Evolutionary conservation across 225 moss, liverwort and hornwort genomes (phyloP).

Genomic region (Anthoceros angustus): DNA sequence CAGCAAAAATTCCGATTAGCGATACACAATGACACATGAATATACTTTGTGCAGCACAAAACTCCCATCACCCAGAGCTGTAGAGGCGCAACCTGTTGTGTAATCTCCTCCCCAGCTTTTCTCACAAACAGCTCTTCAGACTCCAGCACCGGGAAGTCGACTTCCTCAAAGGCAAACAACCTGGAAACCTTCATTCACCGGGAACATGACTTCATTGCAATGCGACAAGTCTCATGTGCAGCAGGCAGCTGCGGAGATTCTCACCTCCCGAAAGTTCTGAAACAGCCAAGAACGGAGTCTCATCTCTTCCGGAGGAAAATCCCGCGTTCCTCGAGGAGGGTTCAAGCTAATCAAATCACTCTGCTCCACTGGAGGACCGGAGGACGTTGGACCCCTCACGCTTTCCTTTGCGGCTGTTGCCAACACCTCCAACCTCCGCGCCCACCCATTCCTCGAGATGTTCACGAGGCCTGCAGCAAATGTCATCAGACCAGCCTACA

Average conservation of each 20-base stretch:
- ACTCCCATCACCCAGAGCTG: not conserved
- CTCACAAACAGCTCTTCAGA: conserved; percentile 89
- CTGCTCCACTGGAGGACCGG: conserved; percentile 18
- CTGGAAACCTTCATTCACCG: conserved; percentile 56
- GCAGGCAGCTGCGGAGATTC: conserved; percentile 3
- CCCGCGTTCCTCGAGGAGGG: conserved; percentile 78
- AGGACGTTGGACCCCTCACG: conserved; percentile 19
- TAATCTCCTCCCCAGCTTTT: conserved; percentile 96
- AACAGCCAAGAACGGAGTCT: conserved; percentile 83
- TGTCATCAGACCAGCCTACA: not conserved
- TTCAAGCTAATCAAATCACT: conserved; percentile 39
- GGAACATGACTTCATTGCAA: not conserved
- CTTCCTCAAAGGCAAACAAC: conserved; percentile 80
- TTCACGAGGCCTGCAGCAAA: not conserved
- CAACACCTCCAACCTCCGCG: not conserved
- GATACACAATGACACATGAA: conserved; percentile 5
- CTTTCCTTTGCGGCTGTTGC: conserved; percentile 21
- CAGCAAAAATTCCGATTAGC: conserved; percentile 15
- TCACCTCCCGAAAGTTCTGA: conserved; percentile 74
- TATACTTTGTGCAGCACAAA: not conserved
- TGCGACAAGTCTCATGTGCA: not conserved
- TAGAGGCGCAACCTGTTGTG: conserved; percentile 49
- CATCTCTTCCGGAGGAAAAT: conserved; percentile 92
- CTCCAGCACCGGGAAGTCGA: conserved; percentile 88
- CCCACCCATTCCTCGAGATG: not conserved